Evolutionary conservation across 2,329 filamentous ascomycete species (phyloP), one percentile per base, ranked within the genome.

Genomic region (Colletotrichum sp.): DNA sequence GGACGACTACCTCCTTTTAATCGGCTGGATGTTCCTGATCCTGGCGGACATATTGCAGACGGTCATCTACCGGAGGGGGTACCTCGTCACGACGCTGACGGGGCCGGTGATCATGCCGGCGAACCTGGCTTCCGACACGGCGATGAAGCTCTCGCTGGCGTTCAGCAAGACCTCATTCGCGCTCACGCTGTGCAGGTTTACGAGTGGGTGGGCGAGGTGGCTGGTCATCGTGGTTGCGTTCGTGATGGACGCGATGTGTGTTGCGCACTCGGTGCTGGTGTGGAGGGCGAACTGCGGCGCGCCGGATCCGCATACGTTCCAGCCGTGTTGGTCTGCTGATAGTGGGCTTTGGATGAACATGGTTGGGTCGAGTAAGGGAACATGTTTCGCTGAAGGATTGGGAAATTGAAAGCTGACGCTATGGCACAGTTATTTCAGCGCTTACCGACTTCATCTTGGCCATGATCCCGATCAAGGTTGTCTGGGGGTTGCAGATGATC

Each of bases 91-190:
- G 22, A 60, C 55, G 26, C n/a, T 70, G 79, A 82, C 22, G 89
- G 88, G 88, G 85, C 87, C 75, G 86, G 88, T 76, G 84, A 84
- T 90, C 86, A 87, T 90, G 39, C 77, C 90, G 71, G 89, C 89
- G 82, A 88, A 87, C 77, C 80, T 83, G 3, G 82, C 83, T 1
- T 84, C 83, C 4, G 84, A 82, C 75, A 82, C 82, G 26, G 84
- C 82, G 26, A 75, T 84, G 24, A 81, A 68, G 65, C 48, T 85
- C 63, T 81, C 81, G 2, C 83, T 84, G 74, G 80, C 84, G 4
- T 79, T 77, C 73, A 83, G 82, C 64, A 85, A 85, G 74, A 83
- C 83, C 8, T 84, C 84, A 1, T 85, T 85, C 39, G 84, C 78
- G 3, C 81, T 84, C 28, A 85, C 84, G 3, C 67, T 85, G 18